Evolutionary conservation across 192 early-diverging fungal genomes (phyloP).

Genomic region (Mortierella hygrophila): DNA sequence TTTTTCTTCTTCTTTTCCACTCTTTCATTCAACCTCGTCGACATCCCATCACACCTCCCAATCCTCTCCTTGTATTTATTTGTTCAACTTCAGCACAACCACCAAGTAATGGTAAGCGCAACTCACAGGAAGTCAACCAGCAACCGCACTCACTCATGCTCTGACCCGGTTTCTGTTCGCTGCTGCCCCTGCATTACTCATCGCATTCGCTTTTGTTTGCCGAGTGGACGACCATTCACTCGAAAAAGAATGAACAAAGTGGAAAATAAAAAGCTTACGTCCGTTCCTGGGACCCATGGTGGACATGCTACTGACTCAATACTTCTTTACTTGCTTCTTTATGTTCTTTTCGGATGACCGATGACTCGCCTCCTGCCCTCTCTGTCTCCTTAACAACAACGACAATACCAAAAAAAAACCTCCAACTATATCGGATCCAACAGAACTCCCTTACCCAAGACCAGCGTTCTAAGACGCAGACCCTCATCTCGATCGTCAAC

Average conservation of each 20-base stretch:
- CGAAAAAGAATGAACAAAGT: background rate
- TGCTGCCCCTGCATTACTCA: background rate
- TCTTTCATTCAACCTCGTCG: background rate
- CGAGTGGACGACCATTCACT: background rate
- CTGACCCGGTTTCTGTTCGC: background rate
- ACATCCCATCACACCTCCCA: background rate
- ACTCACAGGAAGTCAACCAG: background rate
- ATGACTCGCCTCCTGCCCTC: background rate
- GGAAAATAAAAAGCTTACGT: background rate
- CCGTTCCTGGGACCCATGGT: background rate
- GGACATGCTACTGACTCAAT: background rate
- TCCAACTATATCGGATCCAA: background rate
- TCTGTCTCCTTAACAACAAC: background rate
- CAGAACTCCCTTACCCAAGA: conserved; percentile 40
- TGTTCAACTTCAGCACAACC: background rate
- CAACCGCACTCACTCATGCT: background rate
- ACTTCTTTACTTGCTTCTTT: background rate
- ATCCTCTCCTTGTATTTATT: background rate
- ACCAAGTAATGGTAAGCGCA: background rate
- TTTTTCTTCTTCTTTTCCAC: background rate
- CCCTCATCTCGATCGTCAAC: conserved; percentile 45
- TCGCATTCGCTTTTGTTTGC: background rate
- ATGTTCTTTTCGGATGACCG: background rate
- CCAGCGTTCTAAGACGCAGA: conserved; percentile 50
- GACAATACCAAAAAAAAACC: background rate